phyloP scores from a whole-genome alignment of 129 eudicot species.

The Calendula officinalis region DNA sequence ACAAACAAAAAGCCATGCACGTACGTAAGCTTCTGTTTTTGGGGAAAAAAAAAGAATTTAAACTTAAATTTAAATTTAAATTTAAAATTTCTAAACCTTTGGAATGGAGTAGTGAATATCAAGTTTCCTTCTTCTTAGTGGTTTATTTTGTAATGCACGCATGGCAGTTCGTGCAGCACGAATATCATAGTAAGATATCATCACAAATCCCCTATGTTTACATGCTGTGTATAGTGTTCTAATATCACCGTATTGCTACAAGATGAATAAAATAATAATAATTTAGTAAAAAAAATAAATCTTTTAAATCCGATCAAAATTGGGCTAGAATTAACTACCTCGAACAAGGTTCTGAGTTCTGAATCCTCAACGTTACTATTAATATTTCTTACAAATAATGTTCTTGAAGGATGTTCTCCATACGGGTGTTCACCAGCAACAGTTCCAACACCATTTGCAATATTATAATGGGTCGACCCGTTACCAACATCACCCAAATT shows the following conservation, averaged over 20 bases:
- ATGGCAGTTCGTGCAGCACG: conserved; percentile 95
- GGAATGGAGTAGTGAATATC: conserved; percentile 97
- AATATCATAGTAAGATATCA: conserved; percentile 96
- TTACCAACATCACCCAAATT: conserved; percentile 54
- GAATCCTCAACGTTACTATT: conserved; percentile 94
- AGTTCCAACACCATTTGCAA: conserved; percentile 58
- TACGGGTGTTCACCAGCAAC: conserved; percentile 89
- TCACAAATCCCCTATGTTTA: conserved; percentile 94
- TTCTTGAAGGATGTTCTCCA: conserved; percentile 97
- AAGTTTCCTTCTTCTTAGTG: conserved; percentile 83
- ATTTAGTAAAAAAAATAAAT: conserved; percentile 12
- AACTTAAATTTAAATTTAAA: background rate
- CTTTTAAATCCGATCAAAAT: background rate
- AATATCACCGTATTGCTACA: conserved; percentile 91
- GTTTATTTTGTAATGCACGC: conserved; percentile 84
- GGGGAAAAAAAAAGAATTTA: background rate
- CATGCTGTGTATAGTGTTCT: conserved; percentile 89
- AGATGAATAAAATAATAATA: background rate
- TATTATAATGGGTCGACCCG: conserved; percentile 43
- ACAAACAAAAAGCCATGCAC: conserved; percentile 4
- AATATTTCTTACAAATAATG: conserved; percentile 86
- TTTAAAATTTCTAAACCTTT: conserved; percentile 57
- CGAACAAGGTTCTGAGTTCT: conserved; percentile 73
- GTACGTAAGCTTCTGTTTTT: background rate
- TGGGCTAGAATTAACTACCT: conserved; percentile 46